phyloP scores from a whole-genome alignment of 2,329 filamentous ascomycete species.

The Fusarium sp. region DNA sequence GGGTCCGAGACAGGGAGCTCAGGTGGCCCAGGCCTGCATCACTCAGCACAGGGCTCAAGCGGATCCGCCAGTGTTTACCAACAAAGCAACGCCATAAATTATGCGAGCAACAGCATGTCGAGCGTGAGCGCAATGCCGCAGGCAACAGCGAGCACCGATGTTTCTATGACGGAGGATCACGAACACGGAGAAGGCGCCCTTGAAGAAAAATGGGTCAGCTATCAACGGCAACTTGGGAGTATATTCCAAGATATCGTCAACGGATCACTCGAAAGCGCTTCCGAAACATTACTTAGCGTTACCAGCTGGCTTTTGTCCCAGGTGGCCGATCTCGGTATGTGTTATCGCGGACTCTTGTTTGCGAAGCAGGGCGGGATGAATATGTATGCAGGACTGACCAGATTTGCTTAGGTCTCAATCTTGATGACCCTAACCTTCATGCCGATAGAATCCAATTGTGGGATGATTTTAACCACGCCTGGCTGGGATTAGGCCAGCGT shows the following conservation, averaged over 20 bases:
- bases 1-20: conserved; percentile 54
- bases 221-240: conserved; percentile 67
- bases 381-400: conserved; percentile 27
- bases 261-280: conserved; percentile 59
- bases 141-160: conserved; percentile 51
- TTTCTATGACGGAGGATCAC: conserved; percentile 63
- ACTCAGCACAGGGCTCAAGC: conserved; percentile 58
- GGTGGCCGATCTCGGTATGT: conserved; percentile 64
- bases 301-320: conserved; percentile 66
- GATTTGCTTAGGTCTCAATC: conserved; percentile 73
- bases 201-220: conserved; percentile 74
- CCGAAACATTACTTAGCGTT: conserved; percentile 61
- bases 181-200: conserved; percentile 65
- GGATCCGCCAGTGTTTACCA: conserved; percentile 70
- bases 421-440: conserved; percentile 81
- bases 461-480: conserved; percentile 94
- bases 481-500: conserved; percentile 83
- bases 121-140: conserved; percentile 57
- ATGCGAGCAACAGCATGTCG: conserved; percentile 57
- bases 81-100: conserved; percentile 66
- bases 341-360: neutral
- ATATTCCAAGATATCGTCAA: conserved; percentile 77
- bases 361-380: neutral
- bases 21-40: conserved; percentile 63
- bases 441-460: conserved; percentile 83